Conservation (phyloP, 306 rosid genomes). For the Ormosia semicastrata region DNA sequence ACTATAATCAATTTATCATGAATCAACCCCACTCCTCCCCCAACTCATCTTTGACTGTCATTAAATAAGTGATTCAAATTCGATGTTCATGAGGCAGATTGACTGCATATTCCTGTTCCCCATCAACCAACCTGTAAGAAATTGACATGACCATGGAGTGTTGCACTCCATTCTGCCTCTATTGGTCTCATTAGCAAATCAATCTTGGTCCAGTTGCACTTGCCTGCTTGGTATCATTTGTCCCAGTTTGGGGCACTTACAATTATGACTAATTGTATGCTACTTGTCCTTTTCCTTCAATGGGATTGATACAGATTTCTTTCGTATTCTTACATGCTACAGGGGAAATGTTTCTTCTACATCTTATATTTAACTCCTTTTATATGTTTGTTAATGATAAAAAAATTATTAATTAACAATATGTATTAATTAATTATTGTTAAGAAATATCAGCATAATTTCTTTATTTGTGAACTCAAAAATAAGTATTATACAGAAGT, state of each 20-base stretch:
- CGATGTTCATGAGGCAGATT: constrained; percentile 7
- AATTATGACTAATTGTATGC: not conserved
- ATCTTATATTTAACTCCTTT: too few relatives aligned
- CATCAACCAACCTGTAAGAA: constrained; percentile 25
- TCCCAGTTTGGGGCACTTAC: not conserved
- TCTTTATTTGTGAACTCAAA: too few relatives aligned
- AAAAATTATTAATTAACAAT: too few relatives aligned
- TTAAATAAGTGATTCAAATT: not conserved
- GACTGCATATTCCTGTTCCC: constrained; percentile 13
- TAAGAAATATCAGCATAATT: too few relatives aligned
- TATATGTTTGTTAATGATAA: too few relatives aligned
- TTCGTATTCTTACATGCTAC: not conserved
- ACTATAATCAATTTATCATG: not conserved
- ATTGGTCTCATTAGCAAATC: not conserved
- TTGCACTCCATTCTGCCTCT: constrained; percentile 9
- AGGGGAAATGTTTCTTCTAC: too few relatives aligned
- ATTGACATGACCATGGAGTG: constrained; percentile 16
- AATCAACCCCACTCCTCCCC: not conserved
- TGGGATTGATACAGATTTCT: not conserved
- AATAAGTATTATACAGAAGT: too few relatives aligned
- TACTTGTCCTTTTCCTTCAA: too few relatives aligned
- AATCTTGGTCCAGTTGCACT: not conserved
- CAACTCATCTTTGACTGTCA: not conserved
- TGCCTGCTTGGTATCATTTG: not conserved
- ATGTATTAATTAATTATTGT: too few relatives aligned